Conservation (phyloP, 1,139 yeast species). For the Debaryomyces robertsiae region DNA sequence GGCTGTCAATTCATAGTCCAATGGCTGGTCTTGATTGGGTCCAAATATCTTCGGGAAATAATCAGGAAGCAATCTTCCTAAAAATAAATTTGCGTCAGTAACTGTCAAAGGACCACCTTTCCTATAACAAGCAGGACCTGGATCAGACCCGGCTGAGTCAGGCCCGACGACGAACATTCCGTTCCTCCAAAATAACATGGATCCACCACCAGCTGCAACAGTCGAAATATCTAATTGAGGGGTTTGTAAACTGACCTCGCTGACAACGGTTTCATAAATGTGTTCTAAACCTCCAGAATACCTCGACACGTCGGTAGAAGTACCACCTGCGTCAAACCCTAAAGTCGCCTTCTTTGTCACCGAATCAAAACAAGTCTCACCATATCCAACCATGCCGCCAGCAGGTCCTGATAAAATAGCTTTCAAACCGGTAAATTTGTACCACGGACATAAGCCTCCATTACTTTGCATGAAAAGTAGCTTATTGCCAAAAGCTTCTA, state of each 20-base stretch:
- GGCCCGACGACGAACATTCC: conserved; percentile 53
- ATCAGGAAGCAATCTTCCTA: conserved; percentile 45
- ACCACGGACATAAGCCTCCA: conserved; percentile 54
- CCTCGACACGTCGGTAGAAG: conserved; percentile 50
- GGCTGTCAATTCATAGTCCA: conserved; percentile 36
- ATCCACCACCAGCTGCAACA: conserved; percentile 54
- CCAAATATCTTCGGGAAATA: conserved; percentile 49
- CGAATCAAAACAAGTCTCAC: conserved; percentile 44
- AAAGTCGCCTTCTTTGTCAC: conserved; percentile 37
- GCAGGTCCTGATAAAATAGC: conserved; percentile 55
- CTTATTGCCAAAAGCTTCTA: conserved; percentile 45
- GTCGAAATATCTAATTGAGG: conserved; percentile 51
- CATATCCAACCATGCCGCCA: conserved; percentile 55
- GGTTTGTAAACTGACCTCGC: conserved; percentile 45
- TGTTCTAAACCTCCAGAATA: conserved; percentile 43
- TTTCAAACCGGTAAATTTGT: conserved; percentile 48
- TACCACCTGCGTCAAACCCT: conserved; percentile 53
- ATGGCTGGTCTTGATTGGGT: conserved; percentile 42
- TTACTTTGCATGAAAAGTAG: conserved; percentile 51
- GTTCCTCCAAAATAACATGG: conserved; percentile 47
- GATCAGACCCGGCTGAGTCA: conserved; percentile 50
- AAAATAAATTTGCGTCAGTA: conserved; percentile 47
- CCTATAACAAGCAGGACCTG: conserved; percentile 51
- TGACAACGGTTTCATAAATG: conserved; percentile 47
- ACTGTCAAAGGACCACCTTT: conserved; percentile 52